Base-by-base conservation (phyloP, 164 flowering plant species). In the Annona cherimola region DNA sequence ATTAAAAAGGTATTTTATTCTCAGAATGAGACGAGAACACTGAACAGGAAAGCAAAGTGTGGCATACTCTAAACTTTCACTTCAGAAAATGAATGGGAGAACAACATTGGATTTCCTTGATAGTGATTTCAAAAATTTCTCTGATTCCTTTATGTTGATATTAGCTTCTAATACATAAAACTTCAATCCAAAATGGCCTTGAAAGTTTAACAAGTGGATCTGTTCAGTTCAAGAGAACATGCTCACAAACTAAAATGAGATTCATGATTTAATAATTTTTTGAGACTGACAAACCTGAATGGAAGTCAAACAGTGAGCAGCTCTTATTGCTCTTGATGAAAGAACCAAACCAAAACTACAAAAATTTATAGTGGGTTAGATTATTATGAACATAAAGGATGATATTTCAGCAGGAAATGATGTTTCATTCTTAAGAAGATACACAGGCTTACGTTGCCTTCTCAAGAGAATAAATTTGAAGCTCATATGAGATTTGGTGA, bases 281-380 rank as follows among this genome's bases (percentile, higher is more conserved):
- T 74, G 3, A 79, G 75, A 63, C 61, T 66, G 77, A 81, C 89
- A 73, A 46, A 96, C 99, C 98, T 96, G 99, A 68, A 96, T 96
- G 69, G 99, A 96, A 45, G 99, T 96, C 77, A 96, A 82, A 84
- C 99, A 96, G 78, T 96, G 99, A 71, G 99, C 99, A 76, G 99
- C 99, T 82, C 98, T 89, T 45, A 96, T 88, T n/a, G 96, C 90
- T 66, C 97, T 89, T 65, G 99, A 96, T 50, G 87, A 86, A 78
- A 96, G 93, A 73, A 96, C 96, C 26, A 20, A 46, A 61, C 99
- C 99, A 76, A 96, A 96, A 45, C 99, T 96, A 73, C 42, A 84
- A 67, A 42, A 67, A 42, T 44, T 67, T 54, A 78, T 35, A 16
- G 66, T 60, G 61, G 20, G 54, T 26, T 1, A 69, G 19, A 75